Evolutionary conservation across 2,329 filamentous ascomycete species (phyloP), one percentile per base, ranked within the genome.

Genomic region (Calonectria naviculata): DNA sequence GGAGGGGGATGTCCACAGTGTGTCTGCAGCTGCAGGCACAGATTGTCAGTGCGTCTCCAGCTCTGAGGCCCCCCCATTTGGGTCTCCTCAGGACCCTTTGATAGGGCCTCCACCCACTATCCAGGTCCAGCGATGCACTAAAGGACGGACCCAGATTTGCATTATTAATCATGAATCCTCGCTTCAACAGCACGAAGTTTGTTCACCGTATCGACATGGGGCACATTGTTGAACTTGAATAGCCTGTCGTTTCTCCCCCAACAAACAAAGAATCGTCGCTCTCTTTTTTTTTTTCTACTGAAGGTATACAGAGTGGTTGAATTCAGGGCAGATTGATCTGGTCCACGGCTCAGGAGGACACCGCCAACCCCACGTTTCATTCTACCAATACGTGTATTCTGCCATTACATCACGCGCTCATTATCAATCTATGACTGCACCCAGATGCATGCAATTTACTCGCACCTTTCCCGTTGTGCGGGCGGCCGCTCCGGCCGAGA

Each of bases 41-140:
- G 34, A 62, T 69, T 69, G 65, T 69, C 67, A 49, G 61, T 69
- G 49, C 54, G 24, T 38, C 38, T 28, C 65, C 44, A 62, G n/a
- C 31, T 34, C 34, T 34, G 44, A 47, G 36, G 56, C 38, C 52
- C 29, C 44, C 52, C 36, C 47, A 34, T 65, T 21, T 44, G 24
- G 38, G 36, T 31, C 26, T 21, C 26, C 24, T 21, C 56, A 10
- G 24, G 21, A 8, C 15, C 36, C 34, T 60, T 41, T 42, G 56
- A 61, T 41, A 44, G 36, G 56, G 38, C 56, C 56, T 61, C 56
- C 56, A 42, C 56, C 56, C 56, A 44, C 24, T 61, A 61, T 61
- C 56, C 56, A 44, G 26, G 36, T n/a, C 56, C 36, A 44, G 38
- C 56, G 38, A 61, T 31, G 56, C 56, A 31, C 56, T 61, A 61